These are phyloP conservation scores for Didymella arachidicola DNA, from an alignment of 2,329 filamentous ascomycete genomes.

Conservation along the genomic window DNA sequence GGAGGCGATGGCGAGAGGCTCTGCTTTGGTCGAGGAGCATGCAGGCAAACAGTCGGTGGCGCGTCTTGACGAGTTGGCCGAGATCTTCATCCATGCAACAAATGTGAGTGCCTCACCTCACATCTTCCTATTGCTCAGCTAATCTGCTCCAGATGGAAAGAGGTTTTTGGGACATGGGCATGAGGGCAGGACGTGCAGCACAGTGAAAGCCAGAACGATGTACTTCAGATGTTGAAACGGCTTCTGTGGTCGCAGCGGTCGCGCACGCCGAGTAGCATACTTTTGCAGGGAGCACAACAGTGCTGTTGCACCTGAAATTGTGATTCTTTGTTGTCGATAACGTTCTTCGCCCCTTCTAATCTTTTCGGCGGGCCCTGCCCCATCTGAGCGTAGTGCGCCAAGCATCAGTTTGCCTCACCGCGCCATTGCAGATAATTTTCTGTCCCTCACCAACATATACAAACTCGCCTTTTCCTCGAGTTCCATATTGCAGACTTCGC, in stretches of 20 bases:
- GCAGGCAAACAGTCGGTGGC: conserved; percentile 74
- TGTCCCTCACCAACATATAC: conserved; percentile 27
- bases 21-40: conserved; percentile 78
- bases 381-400: conserved; percentile 22
- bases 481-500: conserved; percentile 32
- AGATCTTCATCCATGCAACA: conserved; percentile 87
- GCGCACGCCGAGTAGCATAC: not conserved
- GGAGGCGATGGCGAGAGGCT: conserved; percentile 72
- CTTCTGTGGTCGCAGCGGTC: not conserved
- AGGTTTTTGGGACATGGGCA: conserved; percentile 77
- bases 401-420: conserved; percentile 28
- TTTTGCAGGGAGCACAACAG: conserved; percentile 1
- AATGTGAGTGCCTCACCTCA: conserved; percentile 62
- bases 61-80: conserved; percentile 81
- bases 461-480: conserved; percentile 28
- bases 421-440: conserved; percentile 26
- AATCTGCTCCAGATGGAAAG: conserved; percentile 68
- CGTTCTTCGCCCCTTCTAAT: conserved; percentile 22
- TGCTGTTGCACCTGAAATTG: not conserved
- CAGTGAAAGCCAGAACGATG: not conserved
- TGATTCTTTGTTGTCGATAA: conserved; percentile 24
- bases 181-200: conserved; percentile 31
- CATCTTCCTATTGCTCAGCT: conserved; percentile 16
- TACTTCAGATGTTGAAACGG: not conserved
- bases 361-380: conserved; percentile 21